phyloP scores from a whole-genome alignment of 2,329 filamentous ascomycete genomes.

The Pseudocercospora pini-densiflorae region DNA sequence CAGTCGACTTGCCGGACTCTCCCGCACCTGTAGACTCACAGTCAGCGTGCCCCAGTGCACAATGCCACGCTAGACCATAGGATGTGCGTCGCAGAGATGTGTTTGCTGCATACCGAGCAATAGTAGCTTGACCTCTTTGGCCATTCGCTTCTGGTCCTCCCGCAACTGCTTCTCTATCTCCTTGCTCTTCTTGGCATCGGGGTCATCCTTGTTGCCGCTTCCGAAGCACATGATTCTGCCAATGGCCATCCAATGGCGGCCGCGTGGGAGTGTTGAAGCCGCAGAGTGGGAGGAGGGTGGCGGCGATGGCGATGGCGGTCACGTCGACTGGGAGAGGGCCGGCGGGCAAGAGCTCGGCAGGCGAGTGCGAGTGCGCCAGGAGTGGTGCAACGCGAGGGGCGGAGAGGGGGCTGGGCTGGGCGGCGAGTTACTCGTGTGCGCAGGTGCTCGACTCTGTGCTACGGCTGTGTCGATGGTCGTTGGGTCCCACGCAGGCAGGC shows the following conservation, averaged over 20 bases:
- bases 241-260: slow-evolving; percentile 28
- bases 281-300: slow-evolving; percentile 8
- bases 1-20: slow-evolving; percentile 94
- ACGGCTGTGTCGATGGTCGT: neutral
- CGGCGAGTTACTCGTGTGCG: neutral
- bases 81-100: neutral
- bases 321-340: neutral
- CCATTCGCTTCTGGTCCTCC: slow-evolving; percentile 83
- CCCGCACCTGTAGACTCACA: slow-evolving; percentile 70
- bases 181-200: slow-evolving; percentile 55
- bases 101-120: slow-evolving; percentile 70
- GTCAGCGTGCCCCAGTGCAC: slow-evolving; percentile 33
- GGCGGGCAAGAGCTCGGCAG: neutral
- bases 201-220: slow-evolving; percentile 51
- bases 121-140: slow-evolving; percentile 90
- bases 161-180: slow-evolving; percentile 88
- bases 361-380: neutral
- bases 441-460: neutral
- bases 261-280: neutral
- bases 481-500: neutral
- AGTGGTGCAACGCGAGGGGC: neutral
- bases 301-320: slow-evolving; percentile 2
- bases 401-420: neutral
- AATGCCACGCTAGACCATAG: neutral
- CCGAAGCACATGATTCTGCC: slow-evolving; percentile 57